Conservation (phyloP, 2,329 filamentous ascomycete genomes). For the Leptographium flavum region DNA sequence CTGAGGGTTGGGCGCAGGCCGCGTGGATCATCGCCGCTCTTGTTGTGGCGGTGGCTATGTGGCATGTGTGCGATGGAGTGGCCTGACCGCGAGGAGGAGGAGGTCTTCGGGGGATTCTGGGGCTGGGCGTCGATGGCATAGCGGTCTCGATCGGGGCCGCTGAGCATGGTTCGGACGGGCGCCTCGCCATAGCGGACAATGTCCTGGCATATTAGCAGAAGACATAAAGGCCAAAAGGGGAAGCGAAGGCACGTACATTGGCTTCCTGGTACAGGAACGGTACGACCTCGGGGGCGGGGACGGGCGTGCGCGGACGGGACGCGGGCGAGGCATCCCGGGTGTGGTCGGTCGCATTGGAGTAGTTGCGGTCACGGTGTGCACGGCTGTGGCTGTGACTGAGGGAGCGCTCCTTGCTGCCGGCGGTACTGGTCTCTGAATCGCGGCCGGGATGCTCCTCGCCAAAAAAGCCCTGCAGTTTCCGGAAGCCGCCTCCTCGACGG, state of each 20-base stretch:
- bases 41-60: slow-evolving; percentile 46
- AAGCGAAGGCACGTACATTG: slow-evolving; percentile 39
- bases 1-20: slow-evolving; percentile 58
- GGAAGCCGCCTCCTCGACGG: slow-evolving; percentile 56
- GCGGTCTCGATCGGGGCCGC: slow-evolving; percentile 55
- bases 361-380: slow-evolving; percentile 60
- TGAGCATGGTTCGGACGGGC: slow-evolving; percentile 56
- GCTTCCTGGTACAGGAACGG: slow-evolving; percentile 93
- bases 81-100: slow-evolving; percentile 45
- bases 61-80: slow-evolving; percentile 51
- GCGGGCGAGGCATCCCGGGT: slow-evolving; percentile 62
- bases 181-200: slow-evolving; percentile 66
- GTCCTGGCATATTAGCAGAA: slow-evolving; percentile 32
- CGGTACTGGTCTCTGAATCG: slow-evolving; percentile 56
- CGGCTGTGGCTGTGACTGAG: slow-evolving; percentile 47
- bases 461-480: slow-evolving; percentile 83
- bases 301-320: slow-evolving; percentile 67
- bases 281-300: slow-evolving; percentile 83
- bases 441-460: slow-evolving; percentile 71
- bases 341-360: slow-evolving; percentile 62
- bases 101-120: slow-evolving; percentile 42
- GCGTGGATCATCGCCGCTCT: slow-evolving; percentile 51
- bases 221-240: neutral
- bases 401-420: slow-evolving; percentile 43
- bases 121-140: slow-evolving; percentile 36